Percentiles rank a stretch among this genome's conserved stretches.
Evolutionary conservation across 257 asterid species (phyloP).

Genomic region (Plantago ovata): DNA sequence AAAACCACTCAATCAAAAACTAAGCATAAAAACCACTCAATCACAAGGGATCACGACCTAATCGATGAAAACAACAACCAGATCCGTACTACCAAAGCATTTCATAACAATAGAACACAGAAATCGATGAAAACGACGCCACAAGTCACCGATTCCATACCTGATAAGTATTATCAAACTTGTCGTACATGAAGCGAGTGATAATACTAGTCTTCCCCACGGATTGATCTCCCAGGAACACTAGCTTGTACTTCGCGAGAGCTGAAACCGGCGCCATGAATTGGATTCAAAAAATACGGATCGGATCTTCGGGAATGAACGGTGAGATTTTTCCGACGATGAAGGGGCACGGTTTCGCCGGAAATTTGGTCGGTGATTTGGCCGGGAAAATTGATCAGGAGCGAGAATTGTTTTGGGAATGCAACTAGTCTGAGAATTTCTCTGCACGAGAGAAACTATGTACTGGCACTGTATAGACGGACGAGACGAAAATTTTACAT

Average conservation of each 20-base stretch:
- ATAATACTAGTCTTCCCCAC: constrained; percentile 94
- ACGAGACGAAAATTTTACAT: background rate
- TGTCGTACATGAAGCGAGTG: constrained; percentile 93
- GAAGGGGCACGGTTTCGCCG: constrained; percentile 44
- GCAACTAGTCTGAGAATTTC: background rate
- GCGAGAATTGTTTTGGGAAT: background rate
- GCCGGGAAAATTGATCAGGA: background rate
- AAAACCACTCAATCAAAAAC: background rate
- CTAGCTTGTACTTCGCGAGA: constrained; percentile 87
- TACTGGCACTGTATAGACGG: background rate
- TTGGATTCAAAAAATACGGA: constrained; percentile 30
- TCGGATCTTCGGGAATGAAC: constrained; percentile 22
- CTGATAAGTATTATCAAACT: constrained; percentile 89
- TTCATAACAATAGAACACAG: background rate
- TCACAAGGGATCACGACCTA: background rate
- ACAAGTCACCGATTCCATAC: constrained; percentile 26
- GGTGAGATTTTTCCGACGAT: constrained; percentile 32
- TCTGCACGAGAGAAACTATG: background rate
- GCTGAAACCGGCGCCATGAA: constrained; percentile 93
- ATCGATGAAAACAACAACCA: constrained; percentile 18
- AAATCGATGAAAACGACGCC: constrained; percentile 3
- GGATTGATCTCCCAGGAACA: constrained; percentile 91
- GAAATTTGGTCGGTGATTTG: constrained; percentile 18
- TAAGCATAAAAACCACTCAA: background rate
- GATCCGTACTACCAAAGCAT: constrained; percentile 26